Conservation (phyloP, 257 asterid species). For the Solanum sitiens region DNA sequence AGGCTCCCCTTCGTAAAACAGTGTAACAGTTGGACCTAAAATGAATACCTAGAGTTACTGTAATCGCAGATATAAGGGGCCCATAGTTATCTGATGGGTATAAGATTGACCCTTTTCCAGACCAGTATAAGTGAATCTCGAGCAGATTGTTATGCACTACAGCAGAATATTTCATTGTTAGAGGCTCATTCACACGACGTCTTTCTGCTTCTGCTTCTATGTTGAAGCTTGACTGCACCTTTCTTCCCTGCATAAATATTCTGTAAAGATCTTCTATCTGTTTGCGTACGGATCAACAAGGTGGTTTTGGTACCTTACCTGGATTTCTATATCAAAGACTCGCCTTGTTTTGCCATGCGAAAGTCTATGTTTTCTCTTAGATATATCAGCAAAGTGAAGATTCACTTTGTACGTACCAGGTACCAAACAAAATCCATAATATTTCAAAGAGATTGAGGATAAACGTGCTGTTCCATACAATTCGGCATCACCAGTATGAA, state of each 20-base stretch:
- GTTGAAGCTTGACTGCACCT: not conserved
- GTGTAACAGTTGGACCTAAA: not conserved
- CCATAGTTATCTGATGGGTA: not conserved
- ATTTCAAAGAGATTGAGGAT: slow-evolving; percentile 18
- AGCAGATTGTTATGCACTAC: not conserved
- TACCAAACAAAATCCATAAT: slow-evolving; percentile 16
- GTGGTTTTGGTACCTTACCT: not conserved
- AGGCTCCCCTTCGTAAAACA: not conserved
- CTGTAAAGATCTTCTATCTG: not conserved
- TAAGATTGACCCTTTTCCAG: slow-evolving; percentile 6
- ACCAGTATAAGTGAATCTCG: slow-evolving; percentile 19
- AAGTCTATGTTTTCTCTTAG: not conserved
- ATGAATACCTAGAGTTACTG: slow-evolving; percentile 14
- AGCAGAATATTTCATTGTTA: not conserved
- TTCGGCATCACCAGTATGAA: slow-evolving; percentile 1
- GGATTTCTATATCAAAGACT: slow-evolving; percentile 12
- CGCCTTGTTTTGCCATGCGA: not conserved
- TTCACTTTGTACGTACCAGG: not conserved
- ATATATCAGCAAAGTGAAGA: slow-evolving; percentile 20
- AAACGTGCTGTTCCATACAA: slow-evolving; percentile 8
- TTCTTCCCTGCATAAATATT: not conserved
- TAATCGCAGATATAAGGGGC: slow-evolving; percentile 11
- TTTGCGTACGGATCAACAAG: not conserved
- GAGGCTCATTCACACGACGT: not conserved
- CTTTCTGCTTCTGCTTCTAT: not conserved